Evolutionary conservation across 805 yeast genomes (phyloP).

Genomic region (Teunomyces tritomae): DNA sequence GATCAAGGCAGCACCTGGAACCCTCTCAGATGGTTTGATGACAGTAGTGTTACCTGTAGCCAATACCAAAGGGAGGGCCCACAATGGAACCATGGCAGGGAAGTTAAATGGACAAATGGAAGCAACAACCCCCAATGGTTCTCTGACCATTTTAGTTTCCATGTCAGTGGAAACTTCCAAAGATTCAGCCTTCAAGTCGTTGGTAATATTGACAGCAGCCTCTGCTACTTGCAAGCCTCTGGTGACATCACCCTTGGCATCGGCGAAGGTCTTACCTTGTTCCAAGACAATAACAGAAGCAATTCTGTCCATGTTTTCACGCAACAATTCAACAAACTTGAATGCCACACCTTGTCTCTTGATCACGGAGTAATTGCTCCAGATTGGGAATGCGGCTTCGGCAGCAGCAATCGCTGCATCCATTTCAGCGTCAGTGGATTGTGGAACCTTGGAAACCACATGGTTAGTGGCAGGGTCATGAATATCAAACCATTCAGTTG

Average conservation of each 20-base stretch:
- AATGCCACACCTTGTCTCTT: slow-evolving; percentile 72
- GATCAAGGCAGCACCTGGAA: slow-evolving; percentile 78
- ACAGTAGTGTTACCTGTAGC: slow-evolving; percentile 73
- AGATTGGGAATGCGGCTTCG: slow-evolving; percentile 54
- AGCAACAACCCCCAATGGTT: slow-evolving; percentile 73
- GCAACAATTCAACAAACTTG: slow-evolving; percentile 62
- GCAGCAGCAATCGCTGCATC: slow-evolving; percentile 66
- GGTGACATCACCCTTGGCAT: slow-evolving; percentile 70
- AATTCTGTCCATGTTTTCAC: slow-evolving; percentile 63
- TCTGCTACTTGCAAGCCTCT: slow-evolving; percentile 80
- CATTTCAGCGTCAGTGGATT: slow-evolving; percentile 64
- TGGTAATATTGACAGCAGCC: slow-evolving; percentile 64
- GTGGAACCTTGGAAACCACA: slow-evolving; percentile 68
- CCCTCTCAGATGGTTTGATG: slow-evolving; percentile 64
- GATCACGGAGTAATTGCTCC: slow-evolving; percentile 56
- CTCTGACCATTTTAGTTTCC: slow-evolving; percentile 76
- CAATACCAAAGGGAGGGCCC: slow-evolving; percentile 61
- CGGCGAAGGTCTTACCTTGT: slow-evolving; percentile 70
- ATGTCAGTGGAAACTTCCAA: slow-evolving; percentile 69
- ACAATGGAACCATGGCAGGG: slow-evolving; percentile 80
- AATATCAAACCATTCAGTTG: slow-evolving; percentile 62
- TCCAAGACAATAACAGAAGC: slow-evolving; percentile 54
- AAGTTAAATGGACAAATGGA: slow-evolving; percentile 80
- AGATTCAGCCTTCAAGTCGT: slow-evolving; percentile 59
- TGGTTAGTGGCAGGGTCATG: slow-evolving; percentile 74